These are phyloP conservation scores for Nicotiana obtusifolia DNA, from an alignment of 257 asterid species.

Conservation along the genomic window DNA sequence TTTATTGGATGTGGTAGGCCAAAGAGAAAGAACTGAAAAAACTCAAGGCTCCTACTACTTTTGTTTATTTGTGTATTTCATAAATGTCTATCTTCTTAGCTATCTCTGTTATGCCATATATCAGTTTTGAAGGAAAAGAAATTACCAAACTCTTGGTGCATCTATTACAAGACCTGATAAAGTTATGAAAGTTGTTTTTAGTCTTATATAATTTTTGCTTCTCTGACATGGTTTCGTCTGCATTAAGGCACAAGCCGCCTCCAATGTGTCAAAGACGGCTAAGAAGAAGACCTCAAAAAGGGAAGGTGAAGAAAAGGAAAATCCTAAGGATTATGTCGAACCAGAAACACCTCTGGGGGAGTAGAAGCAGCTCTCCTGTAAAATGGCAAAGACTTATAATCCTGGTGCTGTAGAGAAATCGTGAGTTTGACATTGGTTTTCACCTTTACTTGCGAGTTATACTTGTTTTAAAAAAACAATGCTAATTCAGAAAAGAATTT, in stretches of 20 bases:
- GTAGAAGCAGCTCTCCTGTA: conserved; percentile 62
- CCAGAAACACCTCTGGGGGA: conserved; percentile 76
- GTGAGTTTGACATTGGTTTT: conserved; percentile 29
- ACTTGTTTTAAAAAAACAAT: too few relatives aligned
- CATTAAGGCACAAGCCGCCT: conserved; percentile 52
- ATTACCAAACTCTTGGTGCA: too few relatives aligned
- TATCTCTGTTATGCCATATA: neutral
- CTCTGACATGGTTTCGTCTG: neutral
- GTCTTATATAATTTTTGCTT: too few relatives aligned
- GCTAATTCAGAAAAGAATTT: conserved; percentile 32
- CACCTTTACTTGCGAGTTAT: too few relatives aligned
- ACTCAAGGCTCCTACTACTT: conserved; percentile 37
- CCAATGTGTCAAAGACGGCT: conserved; percentile 46
- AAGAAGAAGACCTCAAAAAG: conserved; percentile 62
- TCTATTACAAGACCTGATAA: neutral
- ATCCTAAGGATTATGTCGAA: conserved; percentile 60
- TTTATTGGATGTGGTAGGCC: conserved; percentile 33
- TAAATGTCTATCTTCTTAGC: neutral
- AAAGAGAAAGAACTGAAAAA: conserved; percentile 80
- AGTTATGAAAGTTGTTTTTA: too few relatives aligned
- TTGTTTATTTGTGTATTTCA: neutral
- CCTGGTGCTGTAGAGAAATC: conserved; percentile 73
- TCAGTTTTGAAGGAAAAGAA: too few relatives aligned
- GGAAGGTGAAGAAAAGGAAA: conserved; percentile 55
- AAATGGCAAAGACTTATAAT: conserved; percentile 71